Evolutionary conservation across 768 basidiomycete genomes (phyloP), one percentile per base, ranked within the genome.

Genomic region (Tephrocybe sp.): DNA sequence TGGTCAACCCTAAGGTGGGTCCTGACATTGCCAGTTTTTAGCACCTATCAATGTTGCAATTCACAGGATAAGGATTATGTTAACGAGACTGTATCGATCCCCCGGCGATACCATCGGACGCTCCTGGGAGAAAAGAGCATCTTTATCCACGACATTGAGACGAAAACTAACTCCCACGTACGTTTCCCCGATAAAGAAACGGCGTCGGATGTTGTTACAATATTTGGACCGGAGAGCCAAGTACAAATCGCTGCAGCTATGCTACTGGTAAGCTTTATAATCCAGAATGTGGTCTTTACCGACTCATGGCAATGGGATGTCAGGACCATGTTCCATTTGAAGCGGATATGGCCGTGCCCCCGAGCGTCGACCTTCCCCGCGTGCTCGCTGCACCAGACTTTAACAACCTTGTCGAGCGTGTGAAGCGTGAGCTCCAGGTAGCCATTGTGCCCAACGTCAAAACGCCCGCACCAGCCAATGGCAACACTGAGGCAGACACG

Each of bases 241-340:
- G 92, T 97, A 11, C 93, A 95, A 66, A 97, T 98, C 60, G 93
- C 96, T 20, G 92, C 90, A 23, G 88, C 95, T 6, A 97, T 97
- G 94, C 75, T 98, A 50, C 73, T 98, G 70, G 92, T 93, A 64
- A 33, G 86, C 71, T 12, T 25, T 11, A n/a, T n/a, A 12, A 17
- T 14, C 18, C 32, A 28, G 37, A 18, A 10, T n/a, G 28, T 7
- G n/a, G 14, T 3, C 10, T 45, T 57, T 37, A 26, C 40, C 34
- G 20, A 36, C 57, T 59, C 37, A 56, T 37, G 3, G 42, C 48
- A 4, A 10, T 14, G 11, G n/a, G n/a, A n/a, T 24, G 24, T 62
- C 17, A 96, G 93, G 93, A 97, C 64, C 93, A 96, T 62, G 92
- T 98, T 53, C 94, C 93, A 3, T 96, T 96, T 63, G 94, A 98